Evolutionary conservation across 352 stramenopile genomes (phyloP).

Genomic region (Phytophthora rubi): DNA sequence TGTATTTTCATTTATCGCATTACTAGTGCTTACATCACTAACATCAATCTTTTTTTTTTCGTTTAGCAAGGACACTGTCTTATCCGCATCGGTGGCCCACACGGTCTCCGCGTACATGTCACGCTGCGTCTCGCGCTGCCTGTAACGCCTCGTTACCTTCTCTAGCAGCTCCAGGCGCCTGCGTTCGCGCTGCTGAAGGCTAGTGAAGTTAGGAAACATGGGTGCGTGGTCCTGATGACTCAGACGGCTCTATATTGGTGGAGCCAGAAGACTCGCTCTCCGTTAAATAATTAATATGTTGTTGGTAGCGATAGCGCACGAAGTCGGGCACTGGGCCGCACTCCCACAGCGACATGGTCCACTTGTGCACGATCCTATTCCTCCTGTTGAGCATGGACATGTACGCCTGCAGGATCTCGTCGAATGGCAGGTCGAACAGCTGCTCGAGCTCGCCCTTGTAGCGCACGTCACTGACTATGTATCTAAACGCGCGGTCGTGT

Average conservation of each 20-base stretch:
- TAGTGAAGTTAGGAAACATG: conserved; percentile 13
- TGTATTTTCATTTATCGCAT: not conserved
- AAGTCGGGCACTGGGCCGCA: not conserved
- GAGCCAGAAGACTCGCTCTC: not conserved
- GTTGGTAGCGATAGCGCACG: conserved; percentile 1
- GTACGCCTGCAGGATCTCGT: conserved; percentile 6
- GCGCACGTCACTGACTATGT: not conserved
- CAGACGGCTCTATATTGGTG: not conserved
- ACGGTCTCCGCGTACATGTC: conserved; percentile 7
- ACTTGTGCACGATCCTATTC: conserved; percentile 14
- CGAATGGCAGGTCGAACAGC: conserved; percentile 13
- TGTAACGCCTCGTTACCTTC: not conserved
- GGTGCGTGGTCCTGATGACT: not conserved
- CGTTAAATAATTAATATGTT: not conserved
- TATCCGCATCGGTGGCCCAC: not conserved
- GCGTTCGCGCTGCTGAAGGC: conserved; percentile 2
- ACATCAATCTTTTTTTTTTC: conserved; percentile 4
- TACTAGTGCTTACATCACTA: not conserved
- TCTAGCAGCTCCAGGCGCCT: conserved; percentile 5
- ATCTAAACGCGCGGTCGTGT: not conserved
- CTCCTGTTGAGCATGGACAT: conserved; percentile 1
- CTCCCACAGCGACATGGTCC: conserved; percentile 1
- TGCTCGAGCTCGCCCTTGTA: conserved; percentile 4
- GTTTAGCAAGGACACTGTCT: not conserved
- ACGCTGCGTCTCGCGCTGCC: not conserved